These are phyloP conservation scores for Tetrahymena borealis DNA, from an alignment of 73 alveolate species.

Conservation along the genomic window DNA sequence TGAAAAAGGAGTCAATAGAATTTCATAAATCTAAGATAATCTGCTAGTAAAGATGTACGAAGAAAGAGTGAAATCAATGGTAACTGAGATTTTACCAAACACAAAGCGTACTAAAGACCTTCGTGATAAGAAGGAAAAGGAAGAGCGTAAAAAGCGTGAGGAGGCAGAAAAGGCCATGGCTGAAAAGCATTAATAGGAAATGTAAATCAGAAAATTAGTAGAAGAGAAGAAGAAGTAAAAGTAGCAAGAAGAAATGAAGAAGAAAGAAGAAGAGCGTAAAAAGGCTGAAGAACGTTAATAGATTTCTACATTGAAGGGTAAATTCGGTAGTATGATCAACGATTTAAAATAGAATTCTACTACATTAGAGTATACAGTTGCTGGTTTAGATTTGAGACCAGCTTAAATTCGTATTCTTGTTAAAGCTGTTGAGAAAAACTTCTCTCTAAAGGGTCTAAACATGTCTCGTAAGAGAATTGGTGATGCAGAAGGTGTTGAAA, in stretches of 20 bases:
- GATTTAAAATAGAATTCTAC: conserved; percentile 14
- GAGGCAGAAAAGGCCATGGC: conserved; percentile 4
- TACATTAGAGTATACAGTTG: conserved; percentile 30
- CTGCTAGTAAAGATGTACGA: background rate
- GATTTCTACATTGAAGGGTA: conserved; percentile 29
- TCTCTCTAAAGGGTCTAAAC: conserved; percentile 28
- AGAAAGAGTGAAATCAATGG: background rate
- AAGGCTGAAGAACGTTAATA: conserved; percentile 22
- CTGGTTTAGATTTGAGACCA: conserved; percentile 45
- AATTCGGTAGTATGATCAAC: conserved; percentile 34
- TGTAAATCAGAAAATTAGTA: background rate
- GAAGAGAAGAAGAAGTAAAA: background rate
- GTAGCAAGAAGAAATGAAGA: background rate
- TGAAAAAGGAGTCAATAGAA: background rate
- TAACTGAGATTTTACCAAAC: conserved; percentile 29
- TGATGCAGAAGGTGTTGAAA: conserved; percentile 38
- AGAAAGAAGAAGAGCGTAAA: conserved; percentile 20
- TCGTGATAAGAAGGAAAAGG: conserved; percentile 14
- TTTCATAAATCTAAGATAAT: background rate
- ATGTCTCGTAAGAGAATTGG: conserved; percentile 38
- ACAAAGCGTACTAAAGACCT: conserved; percentile 39
- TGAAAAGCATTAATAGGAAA: background rate
- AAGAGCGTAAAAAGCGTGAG: conserved; percentile 8
- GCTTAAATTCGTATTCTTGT: conserved; percentile 27
- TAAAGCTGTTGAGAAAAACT: conserved; percentile 31